Evolutionary conservation across 345 rosid species (phyloP), one percentile per base, ranked within the genome.

Genomic region (Draba incana): DNA sequence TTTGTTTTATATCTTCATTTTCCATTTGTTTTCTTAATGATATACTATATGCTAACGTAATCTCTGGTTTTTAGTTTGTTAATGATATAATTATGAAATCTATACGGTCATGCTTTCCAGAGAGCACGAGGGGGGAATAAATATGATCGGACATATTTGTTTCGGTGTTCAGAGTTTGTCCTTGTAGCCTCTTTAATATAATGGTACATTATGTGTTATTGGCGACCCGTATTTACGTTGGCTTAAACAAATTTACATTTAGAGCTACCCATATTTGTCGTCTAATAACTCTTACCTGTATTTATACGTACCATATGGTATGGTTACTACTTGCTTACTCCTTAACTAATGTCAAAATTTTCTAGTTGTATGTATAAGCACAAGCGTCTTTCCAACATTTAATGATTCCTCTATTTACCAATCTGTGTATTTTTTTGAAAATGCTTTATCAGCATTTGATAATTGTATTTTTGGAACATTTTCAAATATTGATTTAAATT

Each of bases 161-260:
- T 44, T 4, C 9, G 45, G 20, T 28, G 37, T 31, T 44, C 54
- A 62, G 50, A 53, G 45, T 14, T 31, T 62, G 62, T 62, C 45
- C 13, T 43, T 13, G 2, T 55, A 6, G 50, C n/a, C 23, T 46
- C 15, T 10, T 24, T 49, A 33, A 10, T 23, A 63, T 48, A 31
- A 48, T 47, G 33, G 20, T 31, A 13, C 33, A 47, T 20, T 11
- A 28, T 16, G 7, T 38, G 57, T 48, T 16, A 53, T 46, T 62
- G 28, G 54, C 54, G 43, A 62, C 13, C 71, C 43, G 23, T 24
- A 46, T 33, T 57, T 23, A 23, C 15, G 41, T 53, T 24, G 38
- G 23, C 58, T 14, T 53, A 30, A 6, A 30, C 6, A 13, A 6
- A 31, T 31, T 52, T 6, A 28, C 12, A 25, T 27, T 13, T 3